Evolutionary conservation across 2,329 filamentous ascomycete genomes (phyloP).

Genomic region (Phialophora tarda): DNA sequence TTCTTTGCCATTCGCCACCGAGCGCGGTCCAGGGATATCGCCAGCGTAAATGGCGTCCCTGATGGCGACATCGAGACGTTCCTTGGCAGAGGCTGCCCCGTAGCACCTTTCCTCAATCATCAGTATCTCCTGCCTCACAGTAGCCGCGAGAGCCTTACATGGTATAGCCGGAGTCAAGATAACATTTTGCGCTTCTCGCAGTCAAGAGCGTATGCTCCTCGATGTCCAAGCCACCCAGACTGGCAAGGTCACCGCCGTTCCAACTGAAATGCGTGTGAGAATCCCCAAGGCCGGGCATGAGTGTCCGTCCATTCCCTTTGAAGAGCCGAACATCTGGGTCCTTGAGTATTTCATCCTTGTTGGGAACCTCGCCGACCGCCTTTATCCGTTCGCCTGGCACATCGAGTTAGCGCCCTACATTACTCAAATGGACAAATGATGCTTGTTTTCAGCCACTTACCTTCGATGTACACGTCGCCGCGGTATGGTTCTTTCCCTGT

Average conservation of each 20-base stretch:
- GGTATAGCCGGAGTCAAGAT: conserved; percentile 58
- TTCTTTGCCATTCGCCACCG: conserved; percentile 57
- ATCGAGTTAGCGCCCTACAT: conserved; percentile 7
- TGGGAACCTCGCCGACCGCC: conserved; percentile 45
- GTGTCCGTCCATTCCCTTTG: conserved; percentile 51
- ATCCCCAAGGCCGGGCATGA: conserved; percentile 59
- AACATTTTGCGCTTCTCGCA: conserved; percentile 51
- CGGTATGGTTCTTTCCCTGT: conserved; percentile 47
- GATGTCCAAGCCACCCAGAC: conserved; percentile 50
- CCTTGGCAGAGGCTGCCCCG: conserved; percentile 55
- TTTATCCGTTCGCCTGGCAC: conserved; percentile 44
- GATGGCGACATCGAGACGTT: conserved; percentile 55
- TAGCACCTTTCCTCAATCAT: conserved; percentile 45
- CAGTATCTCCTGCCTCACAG: background rate
- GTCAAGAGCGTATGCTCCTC: conserved; percentile 58
- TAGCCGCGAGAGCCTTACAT: conserved; percentile 45
- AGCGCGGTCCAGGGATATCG: conserved; percentile 55
- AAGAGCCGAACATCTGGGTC: conserved; percentile 47
- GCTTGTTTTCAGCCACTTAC: conserved; percentile 32
- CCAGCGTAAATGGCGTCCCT: conserved; percentile 58
- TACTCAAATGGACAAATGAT: background rate
- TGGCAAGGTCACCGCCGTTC: conserved; percentile 53
- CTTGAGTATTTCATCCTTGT: conserved; percentile 40
- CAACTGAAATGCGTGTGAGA: conserved; percentile 58
- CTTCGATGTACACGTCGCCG: conserved; percentile 50